Base-by-base conservation (phyloP, 1,284 basidiomycete species). In the Ceratorhiza oryzae-sativae region DNA sequence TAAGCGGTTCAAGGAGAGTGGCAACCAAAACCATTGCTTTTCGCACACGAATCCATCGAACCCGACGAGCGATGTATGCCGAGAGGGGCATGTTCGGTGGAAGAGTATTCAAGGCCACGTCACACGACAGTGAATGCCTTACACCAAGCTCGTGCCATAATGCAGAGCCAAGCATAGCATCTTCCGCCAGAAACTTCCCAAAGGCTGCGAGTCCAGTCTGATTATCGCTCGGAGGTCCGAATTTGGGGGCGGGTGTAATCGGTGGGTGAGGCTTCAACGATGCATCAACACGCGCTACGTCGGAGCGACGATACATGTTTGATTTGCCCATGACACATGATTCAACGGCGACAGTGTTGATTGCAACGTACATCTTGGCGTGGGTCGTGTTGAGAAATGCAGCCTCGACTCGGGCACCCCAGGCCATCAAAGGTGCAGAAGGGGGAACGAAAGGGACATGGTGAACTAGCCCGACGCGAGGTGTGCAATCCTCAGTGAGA, bases 241-340 rank as follows among this genome's bases (percentile, higher is more conserved):
- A 53, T 75, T 75, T 25, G 77, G 78, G 72, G 77, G 72, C 15
- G 77, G 72, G 6, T 77, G 74, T 42, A 36, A 67, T 67, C 79
- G 79, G 32, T 85, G 86, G 75, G 84, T 86, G 65, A 34, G 73
- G 71, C 56, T 73, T 62, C 45, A 48, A 41, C 18, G 60, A 55
- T 25, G 46, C 30, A 5, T 80, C 78, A 1, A 83, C 79, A n/a
- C 76, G 75, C 65, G 93, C 91, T 49, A 97, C 81, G 79, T 97
- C 95, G 42, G 93, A 92, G 67, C 94, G 91, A 56, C 94, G 90
- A 81, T 96, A 99, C 74, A 99, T 81, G 80, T 95, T 96, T 71
- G 94, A 96, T 82, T 99, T 99, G 75, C 97, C 97, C 76, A 98
- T 92, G 13, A 99, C 94, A 79, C 97, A 99, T 0, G 94, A 97